A percentile compares a stretch with the other conserved stretches of the same genome.
Conservation (phyloP, 2,329 filamentous ascomycete genomes). For the Fusarium sp. region DNA sequence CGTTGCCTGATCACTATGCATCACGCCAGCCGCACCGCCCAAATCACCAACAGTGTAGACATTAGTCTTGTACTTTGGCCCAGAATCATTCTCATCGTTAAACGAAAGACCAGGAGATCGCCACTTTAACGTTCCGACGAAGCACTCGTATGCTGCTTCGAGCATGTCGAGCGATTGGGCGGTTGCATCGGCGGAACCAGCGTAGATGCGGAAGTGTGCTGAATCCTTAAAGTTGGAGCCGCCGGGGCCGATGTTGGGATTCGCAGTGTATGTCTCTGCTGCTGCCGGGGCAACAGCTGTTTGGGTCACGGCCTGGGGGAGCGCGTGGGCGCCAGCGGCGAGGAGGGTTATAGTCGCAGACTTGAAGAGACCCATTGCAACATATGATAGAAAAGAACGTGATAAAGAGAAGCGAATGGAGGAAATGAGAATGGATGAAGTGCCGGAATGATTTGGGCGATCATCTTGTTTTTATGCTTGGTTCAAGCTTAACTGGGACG, state of each 20-base stretch:
- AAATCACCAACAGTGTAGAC: conserved; percentile 52
- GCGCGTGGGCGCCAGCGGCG: conserved; percentile 19
- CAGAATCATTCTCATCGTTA: conserved; percentile 45
- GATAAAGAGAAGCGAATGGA: not conserved
- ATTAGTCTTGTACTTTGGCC: conserved; percentile 57
- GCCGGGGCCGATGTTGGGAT: conserved; percentile 45
- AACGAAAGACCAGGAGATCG: conserved; percentile 51
- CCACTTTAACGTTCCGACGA: conserved; percentile 49
- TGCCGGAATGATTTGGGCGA: not conserved
- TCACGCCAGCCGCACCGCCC: conserved; percentile 52
- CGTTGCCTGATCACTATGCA: conserved; percentile 49
- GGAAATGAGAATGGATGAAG: not conserved
- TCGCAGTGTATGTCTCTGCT: conserved; percentile 40
- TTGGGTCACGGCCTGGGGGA: conserved; percentile 16
- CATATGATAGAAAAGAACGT: not conserved
- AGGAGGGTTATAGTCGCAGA: conserved; percentile 21
- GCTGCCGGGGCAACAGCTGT: conserved; percentile 11
- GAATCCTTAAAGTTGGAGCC: conserved; percentile 46
- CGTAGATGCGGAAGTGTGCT: conserved; percentile 52
- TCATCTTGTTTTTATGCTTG: conserved; percentile 2
- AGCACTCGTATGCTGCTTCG: conserved; percentile 56
- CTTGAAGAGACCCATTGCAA: conserved; percentile 24
- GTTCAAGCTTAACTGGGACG: not conserved
- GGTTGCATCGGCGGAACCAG: conserved; percentile 31
- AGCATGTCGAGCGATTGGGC: conserved; percentile 49